A percentile compares a stretch with the other conserved stretches of the same genome.
Evolutionary conservation across 257 asterid genomes (phyloP).

Genomic region (Nyctanthes arbortristis): DNA sequence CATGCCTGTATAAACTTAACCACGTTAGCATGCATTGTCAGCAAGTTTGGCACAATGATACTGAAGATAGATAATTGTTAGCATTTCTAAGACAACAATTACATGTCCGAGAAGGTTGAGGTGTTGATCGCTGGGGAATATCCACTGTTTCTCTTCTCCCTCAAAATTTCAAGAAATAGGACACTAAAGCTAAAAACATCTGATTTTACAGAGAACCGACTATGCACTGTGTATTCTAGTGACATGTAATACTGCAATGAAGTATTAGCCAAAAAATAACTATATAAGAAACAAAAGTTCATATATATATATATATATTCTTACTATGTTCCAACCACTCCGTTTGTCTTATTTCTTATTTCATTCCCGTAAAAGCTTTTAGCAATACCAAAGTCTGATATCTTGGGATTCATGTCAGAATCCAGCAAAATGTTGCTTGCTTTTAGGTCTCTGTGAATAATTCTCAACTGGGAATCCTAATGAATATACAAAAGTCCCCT

Average conservation of each 20-base stretch:
- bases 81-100: background rate
- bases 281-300: background rate
- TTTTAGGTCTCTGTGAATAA: constrained; percentile 55
- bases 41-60: background rate
- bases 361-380: constrained; percentile 37
- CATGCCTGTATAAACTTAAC: constrained; percentile 31
- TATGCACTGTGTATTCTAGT: constrained; percentile 39
- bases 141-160: constrained; percentile 39
- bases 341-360: constrained; percentile 24
- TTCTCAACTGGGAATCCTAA: constrained; percentile 46
- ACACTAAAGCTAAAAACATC: constrained; percentile 45
- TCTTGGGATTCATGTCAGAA: constrained; percentile 42
- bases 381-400: constrained; percentile 57
- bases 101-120: constrained; percentile 44
- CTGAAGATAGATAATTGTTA: no score
- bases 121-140: constrained; percentile 30
- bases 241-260: no score
- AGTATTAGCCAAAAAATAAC: background rate
- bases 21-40: no score
- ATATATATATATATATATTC: background rate
- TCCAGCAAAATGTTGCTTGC: constrained; percentile 49
- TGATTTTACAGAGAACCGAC: constrained; percentile 37
- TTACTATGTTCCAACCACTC: constrained; percentile 46
- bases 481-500: constrained; percentile 55
- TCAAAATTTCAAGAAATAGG: constrained; percentile 36